A percentile compares a stretch with the other conserved stretches of the same genome.
Evolutionary conservation across 1,284 basidiomycete species (phyloP).

Genomic region (Sporisorium reilianum): DNA sequence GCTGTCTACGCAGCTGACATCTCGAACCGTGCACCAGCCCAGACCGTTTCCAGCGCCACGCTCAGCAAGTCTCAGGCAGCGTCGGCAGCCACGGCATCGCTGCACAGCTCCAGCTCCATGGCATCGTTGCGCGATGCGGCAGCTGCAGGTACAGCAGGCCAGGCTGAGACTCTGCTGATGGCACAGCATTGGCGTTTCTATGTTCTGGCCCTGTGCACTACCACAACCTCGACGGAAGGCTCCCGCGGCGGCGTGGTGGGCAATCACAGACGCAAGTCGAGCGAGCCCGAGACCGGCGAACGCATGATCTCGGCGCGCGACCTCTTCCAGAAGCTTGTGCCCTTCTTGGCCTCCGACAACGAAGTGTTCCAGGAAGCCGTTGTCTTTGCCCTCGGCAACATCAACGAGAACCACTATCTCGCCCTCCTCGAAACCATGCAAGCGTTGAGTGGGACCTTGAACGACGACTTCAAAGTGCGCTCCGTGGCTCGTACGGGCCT

Average conservation of each 20-base stretch:
- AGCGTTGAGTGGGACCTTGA: conserved; percentile 82
- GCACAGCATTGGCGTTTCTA: conserved; percentile 90
- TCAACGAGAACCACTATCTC: conserved; percentile 81
- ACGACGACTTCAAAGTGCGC: conserved; percentile 77
- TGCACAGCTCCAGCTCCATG: conserved; percentile 37
- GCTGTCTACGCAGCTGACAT: conserved; percentile 69
- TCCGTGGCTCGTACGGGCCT: conserved; percentile 44
- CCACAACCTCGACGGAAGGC: conserved; percentile 70
- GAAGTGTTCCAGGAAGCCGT: conserved; percentile 85
- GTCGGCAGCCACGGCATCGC: conserved; percentile 26
- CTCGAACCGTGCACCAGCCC: conserved; percentile 39
- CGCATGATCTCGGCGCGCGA: conserved; percentile 79
- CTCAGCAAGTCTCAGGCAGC: conserved; percentile 44
- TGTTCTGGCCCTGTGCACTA: conserved; percentile 84
- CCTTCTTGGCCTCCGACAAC: conserved; percentile 87
- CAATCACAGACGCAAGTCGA: conserved; percentile 80
- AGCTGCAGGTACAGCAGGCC: conserved; percentile 52
- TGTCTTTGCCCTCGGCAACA: conserved; percentile 86
- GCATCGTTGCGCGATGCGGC: conserved; percentile 49
- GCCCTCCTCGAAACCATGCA: conserved; percentile 86
- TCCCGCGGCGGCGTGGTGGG: conserved; percentile 74
- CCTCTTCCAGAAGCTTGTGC: conserved; percentile 85
- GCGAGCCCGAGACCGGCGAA: conserved; percentile 75
- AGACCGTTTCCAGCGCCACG: conserved; percentile 26
- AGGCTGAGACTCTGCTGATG: conserved; percentile 75